Conservation (phyloP, 768 basidiomycete genomes). For the Royoungia palumana region DNA sequence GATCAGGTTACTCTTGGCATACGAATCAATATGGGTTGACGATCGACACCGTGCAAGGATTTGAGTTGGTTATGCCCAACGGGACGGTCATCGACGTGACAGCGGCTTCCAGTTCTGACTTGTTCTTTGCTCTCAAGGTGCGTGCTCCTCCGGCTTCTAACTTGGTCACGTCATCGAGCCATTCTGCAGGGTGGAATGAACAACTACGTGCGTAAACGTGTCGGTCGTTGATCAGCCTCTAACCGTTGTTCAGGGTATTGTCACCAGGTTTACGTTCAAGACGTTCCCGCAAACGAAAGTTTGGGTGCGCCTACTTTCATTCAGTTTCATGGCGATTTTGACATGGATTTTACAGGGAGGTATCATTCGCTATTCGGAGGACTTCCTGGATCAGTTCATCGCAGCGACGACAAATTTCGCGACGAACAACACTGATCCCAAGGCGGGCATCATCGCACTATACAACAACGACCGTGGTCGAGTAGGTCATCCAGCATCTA, state of each 20-base stretch:
- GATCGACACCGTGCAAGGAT: no score
- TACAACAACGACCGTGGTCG: constrained; percentile 28
- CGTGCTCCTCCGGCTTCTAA: neutral
- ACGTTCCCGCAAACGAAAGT: constrained; percentile 51
- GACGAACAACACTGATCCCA: constrained; percentile 11
- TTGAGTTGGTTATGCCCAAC: no score
- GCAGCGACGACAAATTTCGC: constrained; percentile 11
- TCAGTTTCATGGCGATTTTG: neutral
- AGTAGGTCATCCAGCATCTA: neutral
- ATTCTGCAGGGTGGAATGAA: constrained; percentile 41
- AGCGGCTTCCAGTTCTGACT: constrained; percentile 30
- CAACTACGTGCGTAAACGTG: constrained; percentile 17
- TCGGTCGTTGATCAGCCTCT: neutral
- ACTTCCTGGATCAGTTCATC: constrained; percentile 1
- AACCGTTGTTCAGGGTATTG: constrained; percentile 42
- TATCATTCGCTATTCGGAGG: constrained; percentile 29
- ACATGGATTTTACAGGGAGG: constrained; percentile 40
- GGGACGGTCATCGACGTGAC: constrained; percentile 23
- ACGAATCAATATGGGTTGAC: no score
- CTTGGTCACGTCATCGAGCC: neutral
- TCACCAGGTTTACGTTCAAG: constrained; percentile 52
- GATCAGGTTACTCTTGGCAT: no score
- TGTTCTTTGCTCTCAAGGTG: constrained; percentile 42
- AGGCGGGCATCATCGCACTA: constrained; percentile 37
- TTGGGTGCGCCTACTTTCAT: constrained; percentile 42